Percentiles rank a stretch among this genome's conserved stretches.
Conservation (phyloP, 1,284 basidiomycete genomes). For the Rhodotorula sp. region DNA sequence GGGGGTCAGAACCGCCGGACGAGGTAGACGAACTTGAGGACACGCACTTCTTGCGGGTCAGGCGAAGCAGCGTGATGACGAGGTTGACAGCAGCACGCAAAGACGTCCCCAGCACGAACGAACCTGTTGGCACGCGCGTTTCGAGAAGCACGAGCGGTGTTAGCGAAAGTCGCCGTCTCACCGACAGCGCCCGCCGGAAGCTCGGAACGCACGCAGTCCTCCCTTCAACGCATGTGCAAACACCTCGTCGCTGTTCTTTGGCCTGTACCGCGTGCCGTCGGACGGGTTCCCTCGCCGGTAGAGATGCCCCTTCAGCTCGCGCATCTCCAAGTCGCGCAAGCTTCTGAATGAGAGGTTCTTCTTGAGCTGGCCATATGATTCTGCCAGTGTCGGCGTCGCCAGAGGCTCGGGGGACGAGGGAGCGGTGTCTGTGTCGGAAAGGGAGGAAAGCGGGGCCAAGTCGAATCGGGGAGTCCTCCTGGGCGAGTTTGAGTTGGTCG, state of each 20-base stretch:
- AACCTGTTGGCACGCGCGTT: slow-evolving; percentile 56
- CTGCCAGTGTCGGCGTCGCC: slow-evolving; percentile 40
- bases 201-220: slow-evolving; percentile 64
- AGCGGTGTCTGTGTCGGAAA: neutral
- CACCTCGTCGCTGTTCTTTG: slow-evolving; percentile 67
- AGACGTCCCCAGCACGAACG: slow-evolving; percentile 71
- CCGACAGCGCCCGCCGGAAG: no score
- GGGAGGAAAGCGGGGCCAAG: neutral
- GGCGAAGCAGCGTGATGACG: slow-evolving; percentile 67
- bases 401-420: slow-evolving; percentile 31
- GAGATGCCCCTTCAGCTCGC: slow-evolving; percentile 68
- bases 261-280: slow-evolving; percentile 59
- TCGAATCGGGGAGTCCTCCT: neutral
- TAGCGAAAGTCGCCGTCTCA: neutral
- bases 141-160: no score
- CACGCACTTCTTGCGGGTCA: slow-evolving; percentile 64
- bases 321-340: slow-evolving; percentile 36
- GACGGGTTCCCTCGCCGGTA: slow-evolving; percentile 59
- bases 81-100: slow-evolving; percentile 78
- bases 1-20: neutral
- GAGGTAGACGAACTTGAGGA: slow-evolving; percentile 29
- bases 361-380: slow-evolving; percentile 32
- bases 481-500: neutral
- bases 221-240: slow-evolving; percentile 71
- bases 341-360: slow-evolving; percentile 39